phyloP scores from a whole-genome alignment of 1,139 yeast genomes.

The Candida albicans region DNA sequence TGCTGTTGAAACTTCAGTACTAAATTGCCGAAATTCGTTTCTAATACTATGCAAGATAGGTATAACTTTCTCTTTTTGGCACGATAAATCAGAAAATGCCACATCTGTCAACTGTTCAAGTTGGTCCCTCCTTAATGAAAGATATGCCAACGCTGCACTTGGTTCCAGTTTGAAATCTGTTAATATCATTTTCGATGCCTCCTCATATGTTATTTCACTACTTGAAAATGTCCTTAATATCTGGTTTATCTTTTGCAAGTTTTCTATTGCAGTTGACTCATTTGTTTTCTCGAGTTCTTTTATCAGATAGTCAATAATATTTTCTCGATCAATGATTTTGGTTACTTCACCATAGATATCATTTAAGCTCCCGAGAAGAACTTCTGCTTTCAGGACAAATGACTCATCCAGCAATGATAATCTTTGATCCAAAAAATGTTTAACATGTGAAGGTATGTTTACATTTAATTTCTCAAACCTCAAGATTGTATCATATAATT shows the following conservation, averaged over 20 bases:
- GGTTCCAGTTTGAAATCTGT: not conserved
- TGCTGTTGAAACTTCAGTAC: not conserved
- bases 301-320: conserved; percentile 19
- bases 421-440: conserved; percentile 23
- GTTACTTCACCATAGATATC: conserved; percentile 19
- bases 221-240: not conserved
- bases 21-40: not conserved
- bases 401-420: not conserved
- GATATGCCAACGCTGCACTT: not conserved
- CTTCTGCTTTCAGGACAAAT: conserved; percentile 11
- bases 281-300: not conserved
- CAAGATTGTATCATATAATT: conserved; percentile 27
- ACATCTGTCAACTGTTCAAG: conserved; percentile 1
- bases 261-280: not conserved
- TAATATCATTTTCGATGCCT: not conserved
- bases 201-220: not conserved
- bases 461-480: conserved; percentile 28
- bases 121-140: not conserved
- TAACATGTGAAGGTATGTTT: conserved; percentile 28
- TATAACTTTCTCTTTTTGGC: conserved; percentile 2
- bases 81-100: not conserved
- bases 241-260: not conserved
- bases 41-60: not conserved
- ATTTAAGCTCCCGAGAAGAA: conserved; percentile 14
- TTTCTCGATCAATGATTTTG: conserved; percentile 20